A percentile compares a stretch with the other conserved stretches of the same genome.
Evolutionary conservation across 2,329 filamentous ascomycete genomes (phyloP).

Genomic region (Arthrobotrys entomopaga): DNA sequence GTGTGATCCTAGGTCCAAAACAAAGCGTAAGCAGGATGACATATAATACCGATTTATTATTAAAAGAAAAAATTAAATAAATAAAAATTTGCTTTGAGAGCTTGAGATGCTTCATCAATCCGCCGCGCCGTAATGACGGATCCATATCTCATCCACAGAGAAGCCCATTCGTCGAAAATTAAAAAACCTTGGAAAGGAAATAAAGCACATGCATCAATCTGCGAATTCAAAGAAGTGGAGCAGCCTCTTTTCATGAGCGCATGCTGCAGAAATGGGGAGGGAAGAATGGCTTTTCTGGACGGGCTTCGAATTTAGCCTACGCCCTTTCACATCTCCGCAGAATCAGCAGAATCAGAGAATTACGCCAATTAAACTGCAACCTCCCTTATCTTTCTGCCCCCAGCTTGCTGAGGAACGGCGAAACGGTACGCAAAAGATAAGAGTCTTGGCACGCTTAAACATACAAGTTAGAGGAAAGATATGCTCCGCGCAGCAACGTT

Average conservation of each 20-base stretch:
- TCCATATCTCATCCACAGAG: conserved; percentile 9
- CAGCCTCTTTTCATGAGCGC: conserved; percentile 11
- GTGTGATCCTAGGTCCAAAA: conserved; percentile 36
- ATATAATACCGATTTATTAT: conserved; percentile 31
- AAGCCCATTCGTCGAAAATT: not conserved
- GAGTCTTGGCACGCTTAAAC: conserved; percentile 41
- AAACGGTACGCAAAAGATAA: conserved; percentile 49
- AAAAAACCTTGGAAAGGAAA: conserved; percentile 8
- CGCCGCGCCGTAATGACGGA: conserved; percentile 32
- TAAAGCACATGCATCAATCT: conserved; percentile 34
- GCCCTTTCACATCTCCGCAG: conserved; percentile 16
- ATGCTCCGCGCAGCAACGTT: conserved; percentile 46
- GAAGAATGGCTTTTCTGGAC: conserved; percentile 32
- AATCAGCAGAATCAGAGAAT: conserved; percentile 29
- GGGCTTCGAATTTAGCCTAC: conserved; percentile 40
- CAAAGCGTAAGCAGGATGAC: conserved; percentile 16
- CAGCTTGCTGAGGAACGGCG: conserved; percentile 52
- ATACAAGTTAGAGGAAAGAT: conserved; percentile 1
- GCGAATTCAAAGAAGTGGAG: conserved; percentile 43
- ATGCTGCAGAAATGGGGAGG: conserved; percentile 29
- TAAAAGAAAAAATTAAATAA: conserved; percentile 22
- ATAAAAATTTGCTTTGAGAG: conserved; percentile 30
- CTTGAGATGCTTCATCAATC: conserved; percentile 16
- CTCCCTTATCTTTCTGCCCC: conserved; percentile 40
- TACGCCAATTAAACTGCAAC: conserved; percentile 55